These are phyloP conservation scores for Stachybotrys chlorohalonatus DNA, from an alignment of 2,329 filamentous ascomycete genomes.

Conservation along the genomic window DNA sequence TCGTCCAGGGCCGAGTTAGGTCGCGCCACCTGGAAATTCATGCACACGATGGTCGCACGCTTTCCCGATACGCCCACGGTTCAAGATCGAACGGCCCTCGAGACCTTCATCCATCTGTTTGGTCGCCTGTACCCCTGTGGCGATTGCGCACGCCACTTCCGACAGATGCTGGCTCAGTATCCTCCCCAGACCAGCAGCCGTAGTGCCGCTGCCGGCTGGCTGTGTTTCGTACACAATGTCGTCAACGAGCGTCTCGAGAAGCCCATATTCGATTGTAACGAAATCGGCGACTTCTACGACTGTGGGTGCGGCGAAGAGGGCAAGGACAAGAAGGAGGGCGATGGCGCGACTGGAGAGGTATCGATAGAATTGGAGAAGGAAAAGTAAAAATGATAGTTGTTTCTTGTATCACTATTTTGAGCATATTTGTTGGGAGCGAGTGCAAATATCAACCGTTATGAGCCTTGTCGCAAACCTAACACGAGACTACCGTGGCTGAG, in stretches of 20 bases:
- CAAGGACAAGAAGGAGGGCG: conserved; percentile 28
- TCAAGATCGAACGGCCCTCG: conserved; percentile 53
- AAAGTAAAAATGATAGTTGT: background rate
- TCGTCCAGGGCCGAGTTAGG: conserved; percentile 50
- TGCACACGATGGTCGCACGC: conserved; percentile 62
- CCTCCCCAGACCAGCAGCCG: conserved; percentile 57
- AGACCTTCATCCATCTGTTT: conserved; percentile 58
- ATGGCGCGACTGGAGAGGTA: conserved; percentile 4
- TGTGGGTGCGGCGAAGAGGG: conserved; percentile 62
- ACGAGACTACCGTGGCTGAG: no score
- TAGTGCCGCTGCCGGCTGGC: conserved; percentile 57
- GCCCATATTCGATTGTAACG: conserved; percentile 53
- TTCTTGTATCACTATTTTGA: background rate
- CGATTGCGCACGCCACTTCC: conserved; percentile 61
- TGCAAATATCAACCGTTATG: no score
- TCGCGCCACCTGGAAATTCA: conserved; percentile 59
- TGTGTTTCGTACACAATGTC: conserved; percentile 59
- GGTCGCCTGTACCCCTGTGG: conserved; percentile 62
- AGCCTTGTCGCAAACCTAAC: no score
- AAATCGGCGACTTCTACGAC: conserved; percentile 63
- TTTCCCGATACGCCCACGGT: conserved; percentile 57
- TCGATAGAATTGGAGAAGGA: background rate
- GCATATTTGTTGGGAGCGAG: background rate
- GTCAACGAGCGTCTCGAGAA: conserved; percentile 58
- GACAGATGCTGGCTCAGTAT: conserved; percentile 49